Percentiles rank a stretch among this genome's conserved stretches.
Conservation (phyloP, 768 basidiomycete species). For the Sporobolomyces roseus region DNA sequence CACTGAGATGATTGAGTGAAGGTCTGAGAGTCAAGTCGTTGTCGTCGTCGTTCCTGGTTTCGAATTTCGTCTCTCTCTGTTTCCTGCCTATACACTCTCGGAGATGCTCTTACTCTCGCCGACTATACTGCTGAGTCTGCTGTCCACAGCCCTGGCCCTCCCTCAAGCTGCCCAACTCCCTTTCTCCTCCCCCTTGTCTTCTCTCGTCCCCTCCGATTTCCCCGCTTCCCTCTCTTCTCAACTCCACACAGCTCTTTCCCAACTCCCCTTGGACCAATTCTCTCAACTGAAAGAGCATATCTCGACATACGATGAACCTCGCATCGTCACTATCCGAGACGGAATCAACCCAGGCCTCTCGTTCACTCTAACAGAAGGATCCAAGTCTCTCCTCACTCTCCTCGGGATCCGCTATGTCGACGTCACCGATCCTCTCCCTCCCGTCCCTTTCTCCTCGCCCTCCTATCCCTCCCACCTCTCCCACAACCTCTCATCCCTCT, state of each 20-base stretch:
- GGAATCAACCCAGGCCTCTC: background rate
- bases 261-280: constrained; percentile 1
- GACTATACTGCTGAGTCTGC: background rate
- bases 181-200: constrained; percentile 4
- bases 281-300: background rate
- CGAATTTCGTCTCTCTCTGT: background rate
- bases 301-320: background rate
- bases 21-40: background rate
- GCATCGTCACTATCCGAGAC: background rate
- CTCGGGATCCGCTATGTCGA: constrained; percentile 31
- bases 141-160: background rate
- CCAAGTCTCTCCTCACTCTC: constrained; percentile 23
- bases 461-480: constrained; percentile 13
- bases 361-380: constrained; percentile 10
- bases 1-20: background rate
- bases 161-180: background rate
- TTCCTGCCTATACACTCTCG: background rate
- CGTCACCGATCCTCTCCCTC: constrained; percentile 8
- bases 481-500: constrained; percentile 2
- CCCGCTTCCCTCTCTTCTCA: background rate
- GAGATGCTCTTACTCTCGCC: too few relatives aligned
- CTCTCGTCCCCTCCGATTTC: background rate
- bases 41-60: background rate
- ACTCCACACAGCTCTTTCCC: background rate
- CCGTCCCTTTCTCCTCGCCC: background rate